Percentiles rank a stretch among this genome's conserved stretches.
These are phyloP conservation scores for Clitoria ternatea DNA, from an alignment of 306 rosid genomes.

Conservation along the genomic window DNA sequence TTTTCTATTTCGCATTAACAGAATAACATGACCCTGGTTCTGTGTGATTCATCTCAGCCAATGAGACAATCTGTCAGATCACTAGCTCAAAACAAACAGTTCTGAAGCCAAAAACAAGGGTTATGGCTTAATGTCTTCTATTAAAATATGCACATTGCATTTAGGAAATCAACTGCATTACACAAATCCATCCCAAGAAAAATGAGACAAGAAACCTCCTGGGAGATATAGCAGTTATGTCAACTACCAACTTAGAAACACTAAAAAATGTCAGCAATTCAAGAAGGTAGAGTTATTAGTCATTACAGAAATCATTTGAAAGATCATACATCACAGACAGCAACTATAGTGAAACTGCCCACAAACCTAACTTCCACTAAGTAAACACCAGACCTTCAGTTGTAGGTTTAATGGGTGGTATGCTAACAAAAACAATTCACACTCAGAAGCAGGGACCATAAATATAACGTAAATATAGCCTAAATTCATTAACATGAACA, in stretches of 20 bases:
- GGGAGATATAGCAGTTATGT: not conserved
- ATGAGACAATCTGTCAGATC: not conserved
- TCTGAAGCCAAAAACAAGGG: conserved; percentile 8
- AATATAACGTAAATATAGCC: not conserved
- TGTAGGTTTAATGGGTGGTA: not conserved
- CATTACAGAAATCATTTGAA: not conserved
- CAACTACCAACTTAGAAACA: not conserved
- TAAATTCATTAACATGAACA: not conserved
- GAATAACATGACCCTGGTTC: not conserved
- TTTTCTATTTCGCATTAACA: not conserved
- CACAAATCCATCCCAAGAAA: not conserved
- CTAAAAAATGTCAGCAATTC: not conserved
- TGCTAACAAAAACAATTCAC: not conserved
- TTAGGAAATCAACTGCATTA: not conserved
- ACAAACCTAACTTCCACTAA: not conserved
- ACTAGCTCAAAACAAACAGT: conserved; percentile 10
- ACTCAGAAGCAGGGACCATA: not conserved
- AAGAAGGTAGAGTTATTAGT: not conserved
- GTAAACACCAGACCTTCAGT: not conserved
- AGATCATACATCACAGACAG: not conserved
- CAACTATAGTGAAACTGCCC: not conserved
- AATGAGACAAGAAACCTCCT: not conserved
- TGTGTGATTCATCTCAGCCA: not conserved
- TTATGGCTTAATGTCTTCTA: not conserved
- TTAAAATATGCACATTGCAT: not conserved